Conservation (phyloP, 768 basidiomycete genomes). For the Agaricus subrufescens region DNA sequence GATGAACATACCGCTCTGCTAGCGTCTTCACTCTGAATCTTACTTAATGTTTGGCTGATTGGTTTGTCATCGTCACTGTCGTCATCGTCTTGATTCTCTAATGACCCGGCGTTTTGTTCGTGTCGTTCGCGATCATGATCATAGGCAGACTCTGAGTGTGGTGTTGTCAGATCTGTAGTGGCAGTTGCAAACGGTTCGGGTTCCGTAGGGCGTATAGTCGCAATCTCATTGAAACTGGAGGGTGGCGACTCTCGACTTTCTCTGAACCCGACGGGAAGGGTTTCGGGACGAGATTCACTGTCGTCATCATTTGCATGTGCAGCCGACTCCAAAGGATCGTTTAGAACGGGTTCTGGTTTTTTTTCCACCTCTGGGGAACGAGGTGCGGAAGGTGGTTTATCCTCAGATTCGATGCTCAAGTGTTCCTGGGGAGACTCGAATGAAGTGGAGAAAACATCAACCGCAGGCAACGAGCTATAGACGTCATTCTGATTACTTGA, state of each 20-base stretch:
- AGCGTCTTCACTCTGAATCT: constrained; percentile 22
- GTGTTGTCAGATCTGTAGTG: constrained; percentile 5
- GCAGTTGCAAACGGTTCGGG: constrained; percentile 15
- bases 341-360: constrained; percentile 17
- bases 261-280: constrained; percentile 48
- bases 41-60: constrained; percentile 44
- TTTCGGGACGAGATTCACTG: constrained; percentile 26
- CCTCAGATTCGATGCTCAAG: constrained; percentile 12
- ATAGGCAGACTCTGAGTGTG: neutral
- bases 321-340: constrained; percentile 31
- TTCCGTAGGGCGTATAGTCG: constrained; percentile 34
- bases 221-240: constrained; percentile 35
- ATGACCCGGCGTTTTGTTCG: neutral
- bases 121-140: neutral
- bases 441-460: constrained; percentile 19
- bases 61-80: constrained; percentile 70
- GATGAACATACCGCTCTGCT: constrained; percentile 21
- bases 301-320: constrained; percentile 23
- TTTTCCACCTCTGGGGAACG: constrained; percentile 9
- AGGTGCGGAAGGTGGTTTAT: neutral
- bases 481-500: constrained; percentile 27
- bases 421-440: constrained; percentile 15
- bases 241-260: constrained; percentile 35
- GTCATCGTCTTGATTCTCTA: constrained; percentile 40
- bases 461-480: constrained; percentile 20